Conservation (phyloP, 208 protist species). For the Entamoeba invadens region DNA sequence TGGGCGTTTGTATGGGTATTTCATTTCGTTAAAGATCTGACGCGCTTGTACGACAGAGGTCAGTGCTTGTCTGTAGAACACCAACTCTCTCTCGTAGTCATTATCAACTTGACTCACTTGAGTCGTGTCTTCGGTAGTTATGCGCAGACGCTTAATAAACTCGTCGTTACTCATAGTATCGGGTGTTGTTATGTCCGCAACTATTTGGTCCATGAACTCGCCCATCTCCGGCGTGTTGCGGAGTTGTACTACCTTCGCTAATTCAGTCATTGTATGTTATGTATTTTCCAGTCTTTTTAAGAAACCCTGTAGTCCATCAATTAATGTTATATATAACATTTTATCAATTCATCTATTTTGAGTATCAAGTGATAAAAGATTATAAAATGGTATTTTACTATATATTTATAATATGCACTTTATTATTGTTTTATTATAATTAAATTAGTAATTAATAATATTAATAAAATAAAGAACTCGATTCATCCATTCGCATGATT, state of each 20-base stretch:
- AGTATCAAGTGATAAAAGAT: too few species aligned
- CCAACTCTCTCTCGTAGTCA: background rate
- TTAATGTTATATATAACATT: background rate
- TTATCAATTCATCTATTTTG: too few species aligned
- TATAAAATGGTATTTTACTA: too few species aligned
- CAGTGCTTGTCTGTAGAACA: background rate
- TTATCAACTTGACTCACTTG: background rate
- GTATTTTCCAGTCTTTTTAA: background rate
- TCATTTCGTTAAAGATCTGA: background rate
- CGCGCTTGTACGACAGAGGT: background rate
- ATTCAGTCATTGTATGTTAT: background rate
- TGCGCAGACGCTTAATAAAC: background rate
- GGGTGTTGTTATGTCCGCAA: background rate
- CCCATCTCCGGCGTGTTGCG: background rate
- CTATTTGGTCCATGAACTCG: background rate
- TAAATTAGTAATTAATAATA: too few species aligned
- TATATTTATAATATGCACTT: too few species aligned
- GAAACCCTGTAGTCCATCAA: background rate
- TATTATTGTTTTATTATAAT: too few species aligned
- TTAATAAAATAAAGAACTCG: too few species aligned
- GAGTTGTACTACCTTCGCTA: background rate
- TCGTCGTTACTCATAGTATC: background rate
- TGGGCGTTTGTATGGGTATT: constrained; percentile 9
- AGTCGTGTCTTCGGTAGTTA: background rate
- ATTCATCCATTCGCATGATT: too few species aligned